Base-by-base conservation (phyloP, 306 rosid genomes). In the Argentina anserina region DNA sequence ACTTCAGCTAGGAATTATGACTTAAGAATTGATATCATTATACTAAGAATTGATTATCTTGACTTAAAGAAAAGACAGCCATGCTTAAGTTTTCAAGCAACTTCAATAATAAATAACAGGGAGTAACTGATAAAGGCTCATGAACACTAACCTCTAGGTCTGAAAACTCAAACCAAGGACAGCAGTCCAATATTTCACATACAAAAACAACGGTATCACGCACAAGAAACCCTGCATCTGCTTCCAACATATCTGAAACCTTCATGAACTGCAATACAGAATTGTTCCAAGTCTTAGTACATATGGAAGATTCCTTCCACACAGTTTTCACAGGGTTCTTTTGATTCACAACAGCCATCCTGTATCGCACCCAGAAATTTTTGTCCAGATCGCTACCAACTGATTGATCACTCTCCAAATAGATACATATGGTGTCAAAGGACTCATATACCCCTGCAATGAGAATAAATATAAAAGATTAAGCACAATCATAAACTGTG, bases 121-220 rank as follows among this genome's bases (percentile, higher is more conserved):
- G 29, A 69, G 63, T 39, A 53, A 77, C 39, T 75, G 26, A 56
- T 72, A 74, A 67, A 67, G 42, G 52, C 82, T 29, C 34, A 39
- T 26, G 78, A 73, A 83, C 73, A 82, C 96, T 72, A 62, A 90
- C 99, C 97, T 95, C 99, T 55, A 95, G 87, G 79, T 95, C 99
- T 41, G 99, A 91, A 86, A 95, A 95, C 82, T 95, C 99, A 86
- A 95, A 95, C 99, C 99, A 95, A 56, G 99, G 99, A 84, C 97
- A 91, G 87, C 96, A 95, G 81, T 95, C 99, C 87, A 95, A 86
- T 78, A 95, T 95, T 82, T 95, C 99, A 80, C 99, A 95, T 13
- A 95, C 90, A 81, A 95, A 95, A 85, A 95, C 89, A 83, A 95
- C 97, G 8, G 97, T 84, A 78, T 95, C 97, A 65, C 96, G 93